Conservation (phyloP, 345 rosid genomes). For the Ailanthus altissimus region DNA sequence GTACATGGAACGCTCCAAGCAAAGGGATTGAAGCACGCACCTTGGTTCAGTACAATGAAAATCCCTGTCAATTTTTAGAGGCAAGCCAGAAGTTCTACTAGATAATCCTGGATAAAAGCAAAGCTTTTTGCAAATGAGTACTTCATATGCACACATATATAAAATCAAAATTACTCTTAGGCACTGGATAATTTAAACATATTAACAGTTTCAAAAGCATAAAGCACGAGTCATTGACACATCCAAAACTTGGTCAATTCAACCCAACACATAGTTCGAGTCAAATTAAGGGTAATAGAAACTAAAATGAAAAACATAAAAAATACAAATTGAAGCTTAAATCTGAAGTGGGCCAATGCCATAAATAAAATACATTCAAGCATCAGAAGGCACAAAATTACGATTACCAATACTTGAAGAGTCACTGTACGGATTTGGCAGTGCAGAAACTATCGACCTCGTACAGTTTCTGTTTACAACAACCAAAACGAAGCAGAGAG, state of each 20-base stretch:
- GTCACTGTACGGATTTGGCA: slow-evolving; percentile 42
- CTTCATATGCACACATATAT: background rate
- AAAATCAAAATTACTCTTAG: background rate
- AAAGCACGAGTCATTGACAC: background rate
- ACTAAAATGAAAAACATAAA: slow-evolving; percentile 6
- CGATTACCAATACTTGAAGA: slow-evolving; percentile 34
- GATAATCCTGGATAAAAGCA: slow-evolving; percentile 55
- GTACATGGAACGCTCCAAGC: background rate
- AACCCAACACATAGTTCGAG: background rate
- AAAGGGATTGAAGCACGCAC: slow-evolving; percentile 32
- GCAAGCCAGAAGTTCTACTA: slow-evolving; percentile 38
- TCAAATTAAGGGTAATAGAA: background rate
- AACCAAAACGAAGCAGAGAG: background rate
- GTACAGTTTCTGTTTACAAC: slow-evolving; percentile 33
- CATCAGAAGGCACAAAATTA: background rate
- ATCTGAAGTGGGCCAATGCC: slow-evolving; percentile 17
- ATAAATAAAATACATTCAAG: background rate
- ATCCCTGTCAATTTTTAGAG: slow-evolving; percentile 39
- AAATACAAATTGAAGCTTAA: slow-evolving; percentile 12
- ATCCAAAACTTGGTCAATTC: background rate
- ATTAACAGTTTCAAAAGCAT: background rate
- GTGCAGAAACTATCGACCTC: slow-evolving; percentile 39
- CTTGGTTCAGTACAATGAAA: slow-evolving; percentile 40
- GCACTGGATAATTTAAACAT: background rate
- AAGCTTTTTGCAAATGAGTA: slow-evolving; percentile 6